phyloP scores from a whole-genome alignment of 768 basidiomycete species.

The Fomitopsis pulvina region DNA sequence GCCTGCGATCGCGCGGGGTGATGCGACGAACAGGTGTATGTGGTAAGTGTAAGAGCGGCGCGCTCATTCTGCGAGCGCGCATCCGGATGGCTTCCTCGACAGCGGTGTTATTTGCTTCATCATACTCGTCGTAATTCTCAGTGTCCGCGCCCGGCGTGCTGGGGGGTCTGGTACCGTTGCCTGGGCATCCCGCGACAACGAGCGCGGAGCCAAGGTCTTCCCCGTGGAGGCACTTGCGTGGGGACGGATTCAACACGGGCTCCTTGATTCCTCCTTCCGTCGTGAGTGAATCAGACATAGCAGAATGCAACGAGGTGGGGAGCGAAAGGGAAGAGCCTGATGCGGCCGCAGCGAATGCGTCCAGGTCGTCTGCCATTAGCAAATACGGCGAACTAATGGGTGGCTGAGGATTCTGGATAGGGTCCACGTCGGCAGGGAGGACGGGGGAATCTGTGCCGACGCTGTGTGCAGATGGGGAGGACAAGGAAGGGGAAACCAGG shows the following conservation, averaged over 20 bases:
- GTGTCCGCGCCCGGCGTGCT: background rate
- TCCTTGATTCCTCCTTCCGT: background rate
- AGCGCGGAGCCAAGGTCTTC: background rate
- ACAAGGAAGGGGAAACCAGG: background rate
- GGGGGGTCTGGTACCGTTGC: too few relatives aligned
- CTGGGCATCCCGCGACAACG: background rate
- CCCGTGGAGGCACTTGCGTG: background rate
- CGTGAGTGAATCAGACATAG: background rate
- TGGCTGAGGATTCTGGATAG: background rate
- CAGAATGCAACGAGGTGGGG: conserved; percentile 16
- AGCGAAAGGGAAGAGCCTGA: conserved; percentile 12
- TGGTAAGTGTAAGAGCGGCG: background rate
- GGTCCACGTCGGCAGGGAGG: conserved; percentile 13
- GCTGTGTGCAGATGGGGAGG: conserved; percentile 2
- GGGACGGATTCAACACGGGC: background rate
- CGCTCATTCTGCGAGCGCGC: background rate
- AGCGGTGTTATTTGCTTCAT: background rate
- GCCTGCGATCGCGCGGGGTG: background rate
- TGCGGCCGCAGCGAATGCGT: conserved; percentile 16
- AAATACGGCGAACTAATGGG: background rate
- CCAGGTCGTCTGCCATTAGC: conserved; percentile 14
- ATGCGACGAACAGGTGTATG: background rate
- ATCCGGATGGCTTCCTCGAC: background rate
- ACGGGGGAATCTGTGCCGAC: conserved; percentile 16
- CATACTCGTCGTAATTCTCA: background rate